Percentiles rank a stretch among this genome's conserved stretches.
Conservation (phyloP, 129 eudicot species). For the Heracleum sosnowskyi region DNA sequence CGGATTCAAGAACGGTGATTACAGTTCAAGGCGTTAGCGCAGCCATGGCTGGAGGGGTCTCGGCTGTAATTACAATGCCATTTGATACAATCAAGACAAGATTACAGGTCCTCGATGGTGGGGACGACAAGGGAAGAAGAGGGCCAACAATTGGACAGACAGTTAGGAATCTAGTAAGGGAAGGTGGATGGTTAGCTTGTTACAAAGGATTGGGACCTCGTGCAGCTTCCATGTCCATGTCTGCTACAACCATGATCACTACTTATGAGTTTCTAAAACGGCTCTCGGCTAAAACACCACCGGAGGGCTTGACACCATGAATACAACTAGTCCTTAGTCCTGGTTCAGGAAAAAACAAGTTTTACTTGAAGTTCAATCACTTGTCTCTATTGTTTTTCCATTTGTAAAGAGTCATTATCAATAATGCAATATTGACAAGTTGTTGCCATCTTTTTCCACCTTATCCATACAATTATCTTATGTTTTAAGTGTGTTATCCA, state of each 20-base stretch:
- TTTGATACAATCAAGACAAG: slow-evolving; percentile 79
- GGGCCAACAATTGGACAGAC: slow-evolving; percentile 63
- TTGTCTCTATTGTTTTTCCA: slow-evolving; percentile 5
- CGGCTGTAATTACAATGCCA: slow-evolving; percentile 78
- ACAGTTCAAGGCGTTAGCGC: slow-evolving; percentile 82
- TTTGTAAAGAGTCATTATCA: slow-evolving; percentile 15
- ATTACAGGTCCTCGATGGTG: slow-evolving; percentile 56
- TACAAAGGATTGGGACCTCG: slow-evolving; percentile 76
- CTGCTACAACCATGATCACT: slow-evolving; percentile 86
- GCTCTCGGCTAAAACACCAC: slow-evolving; percentile 62
- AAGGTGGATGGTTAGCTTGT: slow-evolving; percentile 80
- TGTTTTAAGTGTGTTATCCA: slow-evolving; percentile 18
- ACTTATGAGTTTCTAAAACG: slow-evolving; percentile 78
- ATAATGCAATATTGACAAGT: slow-evolving; percentile 12
- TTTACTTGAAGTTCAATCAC: not conserved
- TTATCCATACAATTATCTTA: slow-evolving; percentile 12
- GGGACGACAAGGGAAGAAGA: slow-evolving; percentile 50
- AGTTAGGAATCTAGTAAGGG: slow-evolving; percentile 51
- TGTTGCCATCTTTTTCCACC: slow-evolving; percentile 23
- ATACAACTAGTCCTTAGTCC: slow-evolving; percentile 4
- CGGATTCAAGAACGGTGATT: slow-evolving; percentile 51
- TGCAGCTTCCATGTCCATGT: slow-evolving; percentile 83
- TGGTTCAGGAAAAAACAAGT: not conserved
- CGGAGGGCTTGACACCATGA: slow-evolving; percentile 37
- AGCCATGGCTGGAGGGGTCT: slow-evolving; percentile 74